Evolutionary conservation across 139 green algal species (phyloP).

Genomic region (Diplosphaera chodatii): DNA sequence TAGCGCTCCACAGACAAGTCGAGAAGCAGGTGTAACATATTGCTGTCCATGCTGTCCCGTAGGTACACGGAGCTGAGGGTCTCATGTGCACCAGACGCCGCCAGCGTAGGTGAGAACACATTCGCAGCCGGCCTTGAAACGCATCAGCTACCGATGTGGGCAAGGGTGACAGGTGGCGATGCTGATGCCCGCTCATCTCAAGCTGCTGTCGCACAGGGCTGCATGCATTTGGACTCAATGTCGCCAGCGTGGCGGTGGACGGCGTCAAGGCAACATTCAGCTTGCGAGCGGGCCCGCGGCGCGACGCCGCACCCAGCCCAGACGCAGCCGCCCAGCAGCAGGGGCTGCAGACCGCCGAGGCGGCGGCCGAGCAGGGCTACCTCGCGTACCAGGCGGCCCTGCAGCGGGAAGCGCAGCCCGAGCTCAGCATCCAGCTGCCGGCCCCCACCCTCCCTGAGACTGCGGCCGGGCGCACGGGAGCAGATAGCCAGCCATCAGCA

Average conservation of each 20-base stretch:
- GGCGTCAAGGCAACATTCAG: neutral
- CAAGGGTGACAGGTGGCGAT: no score
- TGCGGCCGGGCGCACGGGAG: no score
- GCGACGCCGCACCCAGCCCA: neutral
- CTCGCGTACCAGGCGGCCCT: slow-evolving; percentile 37
- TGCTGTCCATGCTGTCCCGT: neutral
- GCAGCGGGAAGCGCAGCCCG: slow-evolving; percentile 40
- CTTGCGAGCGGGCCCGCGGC: neutral
- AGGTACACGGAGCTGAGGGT: neutral
- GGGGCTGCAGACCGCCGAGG: no score
- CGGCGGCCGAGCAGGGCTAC: slow-evolving; percentile 28
- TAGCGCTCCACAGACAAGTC: no score
- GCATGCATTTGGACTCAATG: neutral
- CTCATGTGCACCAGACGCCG: neutral
- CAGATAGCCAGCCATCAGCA: no score
- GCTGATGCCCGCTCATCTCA: no score
- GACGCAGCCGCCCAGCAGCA: no score
- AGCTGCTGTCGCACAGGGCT: no score
- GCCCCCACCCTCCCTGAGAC: no score
- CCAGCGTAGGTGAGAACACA: neutral
- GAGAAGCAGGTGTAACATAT: no score
- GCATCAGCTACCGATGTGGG: no score
- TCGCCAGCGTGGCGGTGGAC: neutral
- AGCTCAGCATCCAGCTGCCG: slow-evolving; percentile 33
- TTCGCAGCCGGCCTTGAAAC: no score